Conservation (phyloP, 31 red algal species). For the Endocladia muricata region DNA sequence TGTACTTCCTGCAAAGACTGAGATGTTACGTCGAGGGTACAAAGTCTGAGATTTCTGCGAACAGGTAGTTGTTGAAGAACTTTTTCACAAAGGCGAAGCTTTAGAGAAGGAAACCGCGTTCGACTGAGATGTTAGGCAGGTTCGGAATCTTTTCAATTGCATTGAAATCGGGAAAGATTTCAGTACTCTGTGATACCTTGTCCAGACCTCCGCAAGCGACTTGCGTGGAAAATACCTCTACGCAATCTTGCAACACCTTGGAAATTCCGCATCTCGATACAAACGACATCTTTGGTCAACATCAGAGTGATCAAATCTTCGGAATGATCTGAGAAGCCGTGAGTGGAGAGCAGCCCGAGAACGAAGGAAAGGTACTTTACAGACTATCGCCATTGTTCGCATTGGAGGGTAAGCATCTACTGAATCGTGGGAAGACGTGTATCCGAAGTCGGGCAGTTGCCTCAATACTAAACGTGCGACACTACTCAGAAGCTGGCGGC, state of each 20-base stretch:
- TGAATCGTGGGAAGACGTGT: no score
- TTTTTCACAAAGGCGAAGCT: constrained; percentile 13
- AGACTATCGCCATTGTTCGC: no score
- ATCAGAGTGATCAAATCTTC: constrained; percentile 1
- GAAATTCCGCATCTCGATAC: background rate
- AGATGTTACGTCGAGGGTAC: constrained; percentile 5
- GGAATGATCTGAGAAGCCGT: background rate
- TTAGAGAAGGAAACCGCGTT: background rate
- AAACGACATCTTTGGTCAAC: background rate
- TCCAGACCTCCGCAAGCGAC: background rate
- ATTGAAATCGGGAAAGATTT: constrained; percentile 10
- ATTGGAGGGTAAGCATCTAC: no score
- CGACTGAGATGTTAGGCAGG: background rate
- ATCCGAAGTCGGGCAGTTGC: no score
- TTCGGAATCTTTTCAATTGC: constrained; percentile 9
- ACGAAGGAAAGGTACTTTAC: background rate
- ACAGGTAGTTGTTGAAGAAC: background rate
- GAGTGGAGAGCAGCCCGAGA: background rate
- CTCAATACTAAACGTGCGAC: no score
- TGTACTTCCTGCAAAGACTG: background rate
- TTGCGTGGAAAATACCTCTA: no score
- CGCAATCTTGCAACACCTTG: background rate
- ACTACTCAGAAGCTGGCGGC: no score
- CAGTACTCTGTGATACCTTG: background rate
- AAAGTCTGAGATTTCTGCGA: constrained; percentile 1